Base-by-base conservation (phyloP, 306 rosid genomes). In the Prunus kanzakura region DNA sequence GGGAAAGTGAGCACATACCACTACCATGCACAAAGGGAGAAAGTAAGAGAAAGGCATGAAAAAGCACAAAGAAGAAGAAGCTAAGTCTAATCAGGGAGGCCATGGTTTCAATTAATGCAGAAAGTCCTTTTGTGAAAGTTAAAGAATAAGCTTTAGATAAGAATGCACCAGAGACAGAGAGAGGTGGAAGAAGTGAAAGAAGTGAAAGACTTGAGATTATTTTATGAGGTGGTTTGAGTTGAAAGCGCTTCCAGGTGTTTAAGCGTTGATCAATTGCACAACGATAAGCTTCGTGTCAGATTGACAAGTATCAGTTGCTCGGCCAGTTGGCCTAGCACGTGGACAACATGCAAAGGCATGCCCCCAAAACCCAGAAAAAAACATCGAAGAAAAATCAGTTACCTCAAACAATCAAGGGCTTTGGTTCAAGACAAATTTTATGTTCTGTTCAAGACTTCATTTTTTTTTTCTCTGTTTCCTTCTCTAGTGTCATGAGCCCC, bases 341-440 rank as follows among this genome's bases (percentile, higher is more conserved):
- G 97, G 82, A 74, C 8, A 9, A 69, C 94, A 89, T 91, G 92
- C 92, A 83, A 80, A 78, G 14, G 9, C 63, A 64, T 25, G 50
- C 41, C 57, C 57, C 30, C 52, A 19, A 16, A 4, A 55, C 41
- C 47, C 63, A 20, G 1, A 38, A 38, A 20, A 38, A 38, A 38
- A 7, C 9, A 38, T 38, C 43, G 43, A 38, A 6, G 9, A 38
- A 6, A 38, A 38, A 7, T 38, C 43, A 7, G 43, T 38, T 6
- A 38, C 43, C 8, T 38, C 43, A 38, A 38, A 38, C 43, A 38
- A 38, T 38, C 43, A 7, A 6, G 1, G 43, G 43, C 43, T 38
- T 38, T 38, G 43, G 43, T 38, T 38, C 43, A 38, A 38, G 54
- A 11, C 52, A 47, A 47, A 47, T 47, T 47, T 47, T 49, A 49